Evolutionary conservation across 2,329 filamentous ascomycete genomes (phyloP).

Genomic region (Trichophyton equinum): DNA sequence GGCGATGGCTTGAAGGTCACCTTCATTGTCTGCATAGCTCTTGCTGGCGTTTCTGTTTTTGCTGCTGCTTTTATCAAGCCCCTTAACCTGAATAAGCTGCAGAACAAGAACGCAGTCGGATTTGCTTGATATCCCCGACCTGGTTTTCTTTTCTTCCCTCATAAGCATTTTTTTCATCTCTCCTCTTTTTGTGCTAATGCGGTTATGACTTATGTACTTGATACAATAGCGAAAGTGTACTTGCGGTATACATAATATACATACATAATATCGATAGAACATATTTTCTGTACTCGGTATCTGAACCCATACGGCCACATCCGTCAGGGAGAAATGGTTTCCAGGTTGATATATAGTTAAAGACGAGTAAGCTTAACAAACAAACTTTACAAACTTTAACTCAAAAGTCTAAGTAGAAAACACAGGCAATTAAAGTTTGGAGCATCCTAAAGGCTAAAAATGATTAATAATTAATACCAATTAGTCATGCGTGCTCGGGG

Average conservation of each 20-base stretch:
- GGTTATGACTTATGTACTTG: neutral
- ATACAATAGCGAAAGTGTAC: neutral
- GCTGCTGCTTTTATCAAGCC: slow-evolving; percentile 3
- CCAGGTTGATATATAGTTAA: neutral
- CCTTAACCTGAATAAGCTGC: slow-evolving; percentile 5
- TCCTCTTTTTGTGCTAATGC: neutral
- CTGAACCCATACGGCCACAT: no score
- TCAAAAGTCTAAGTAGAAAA: neutral
- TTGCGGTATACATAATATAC: neutral
- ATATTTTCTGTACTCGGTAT: neutral
- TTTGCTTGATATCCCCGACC: neutral
- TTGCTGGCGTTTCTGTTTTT: slow-evolving; percentile 5
- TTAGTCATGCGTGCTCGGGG: neutral
- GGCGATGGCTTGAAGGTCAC: slow-evolving; percentile 10
- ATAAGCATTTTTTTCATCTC: neutral
- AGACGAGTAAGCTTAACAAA: neutral
- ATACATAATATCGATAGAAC: neutral
- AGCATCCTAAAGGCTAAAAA: neutral
- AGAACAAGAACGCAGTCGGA: neutral
- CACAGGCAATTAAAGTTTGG: neutral
- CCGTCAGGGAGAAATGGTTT: no score
- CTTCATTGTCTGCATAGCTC: slow-evolving; percentile 7
- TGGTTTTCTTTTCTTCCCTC: neutral
- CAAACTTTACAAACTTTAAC: neutral
- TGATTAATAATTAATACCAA: neutral